Percentiles rank a stretch among this genome's conserved stretches.
Evolutionary conservation across 208 protist species (phyloP).

Genomic region (Polymyxa betae): DNA sequence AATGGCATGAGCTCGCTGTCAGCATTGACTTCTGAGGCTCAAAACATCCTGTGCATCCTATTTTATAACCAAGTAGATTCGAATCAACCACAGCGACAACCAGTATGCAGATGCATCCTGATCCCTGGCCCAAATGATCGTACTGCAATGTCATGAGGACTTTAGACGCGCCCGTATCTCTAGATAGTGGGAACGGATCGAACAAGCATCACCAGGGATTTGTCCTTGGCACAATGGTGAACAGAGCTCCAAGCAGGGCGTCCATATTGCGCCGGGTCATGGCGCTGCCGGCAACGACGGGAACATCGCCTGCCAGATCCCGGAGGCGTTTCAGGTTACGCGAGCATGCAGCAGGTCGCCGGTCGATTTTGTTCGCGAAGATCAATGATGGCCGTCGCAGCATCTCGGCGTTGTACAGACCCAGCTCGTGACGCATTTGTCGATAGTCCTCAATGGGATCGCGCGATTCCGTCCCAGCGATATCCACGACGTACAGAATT

Average conservation of each 20-base stretch:
- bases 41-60: too few species aligned
- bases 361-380: constrained; percentile 75
- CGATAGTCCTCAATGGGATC: constrained; percentile 65
- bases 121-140: too few species aligned
- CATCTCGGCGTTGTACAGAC: constrained; percentile 63
- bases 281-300: constrained; percentile 8
- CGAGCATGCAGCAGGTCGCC: background rate
- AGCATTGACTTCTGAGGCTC: too few species aligned
- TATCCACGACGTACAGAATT: constrained; percentile 68
- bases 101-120: too few species aligned
- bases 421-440: constrained; percentile 64
- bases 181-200: too few species aligned
- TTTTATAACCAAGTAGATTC: too few species aligned
- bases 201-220: too few species aligned
- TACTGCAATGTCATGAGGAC: too few species aligned
- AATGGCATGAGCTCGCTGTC: too few species aligned
- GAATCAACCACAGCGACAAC: too few species aligned
- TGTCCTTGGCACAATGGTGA: background rate
- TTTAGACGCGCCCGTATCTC: too few species aligned
- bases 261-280: background rate
- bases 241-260: background rate
- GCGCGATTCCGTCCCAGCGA: constrained; percentile 40
- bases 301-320: background rate
- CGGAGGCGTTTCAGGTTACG: background rate
- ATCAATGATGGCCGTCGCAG: constrained; percentile 66